Conservation (phyloP, 805 yeast genomes). For the Ogataea pignaliae region DNA sequence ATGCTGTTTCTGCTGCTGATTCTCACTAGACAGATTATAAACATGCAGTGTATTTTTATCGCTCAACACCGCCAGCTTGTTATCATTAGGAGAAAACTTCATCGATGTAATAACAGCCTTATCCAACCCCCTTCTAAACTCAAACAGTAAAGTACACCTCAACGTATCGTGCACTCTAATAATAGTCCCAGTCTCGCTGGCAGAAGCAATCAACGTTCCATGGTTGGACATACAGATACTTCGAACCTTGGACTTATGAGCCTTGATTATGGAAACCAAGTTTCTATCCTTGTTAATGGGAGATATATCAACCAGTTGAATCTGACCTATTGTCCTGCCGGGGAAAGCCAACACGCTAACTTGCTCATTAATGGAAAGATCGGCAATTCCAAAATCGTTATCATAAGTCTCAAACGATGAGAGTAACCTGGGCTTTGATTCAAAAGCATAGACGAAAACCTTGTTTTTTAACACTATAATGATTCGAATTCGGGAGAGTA, state of each 20-base stretch:
- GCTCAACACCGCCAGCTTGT: constrained; percentile 76
- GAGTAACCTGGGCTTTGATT: constrained; percentile 69
- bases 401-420: constrained; percentile 61
- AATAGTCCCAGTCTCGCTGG: constrained; percentile 78
- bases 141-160: constrained; percentile 67
- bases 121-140: constrained; percentile 88
- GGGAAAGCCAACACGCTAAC: constrained; percentile 64
- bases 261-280: constrained; percentile 65
- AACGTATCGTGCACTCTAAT: constrained; percentile 68
- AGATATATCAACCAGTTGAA: constrained; percentile 73
- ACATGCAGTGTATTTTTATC: constrained; percentile 89
- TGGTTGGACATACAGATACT: constrained; percentile 58
- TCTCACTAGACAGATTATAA: constrained; percentile 42
- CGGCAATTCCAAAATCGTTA: constrained; percentile 63
- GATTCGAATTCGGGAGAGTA: constrained; percentile 69
- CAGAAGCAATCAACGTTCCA: constrained; percentile 72
- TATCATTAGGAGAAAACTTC: constrained; percentile 75
- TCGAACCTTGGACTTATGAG: constrained; percentile 66
- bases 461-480: constrained; percentile 65
- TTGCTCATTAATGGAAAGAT: constrained; percentile 28
- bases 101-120: constrained; percentile 77
- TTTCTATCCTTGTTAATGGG: constrained; percentile 61
- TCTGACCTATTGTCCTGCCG: constrained; percentile 68
- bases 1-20: not conserved
- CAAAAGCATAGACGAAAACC: constrained; percentile 74